phyloP scores from a whole-genome alignment of 768 basidiomycete species.

The Boletus subparvulus region DNA sequence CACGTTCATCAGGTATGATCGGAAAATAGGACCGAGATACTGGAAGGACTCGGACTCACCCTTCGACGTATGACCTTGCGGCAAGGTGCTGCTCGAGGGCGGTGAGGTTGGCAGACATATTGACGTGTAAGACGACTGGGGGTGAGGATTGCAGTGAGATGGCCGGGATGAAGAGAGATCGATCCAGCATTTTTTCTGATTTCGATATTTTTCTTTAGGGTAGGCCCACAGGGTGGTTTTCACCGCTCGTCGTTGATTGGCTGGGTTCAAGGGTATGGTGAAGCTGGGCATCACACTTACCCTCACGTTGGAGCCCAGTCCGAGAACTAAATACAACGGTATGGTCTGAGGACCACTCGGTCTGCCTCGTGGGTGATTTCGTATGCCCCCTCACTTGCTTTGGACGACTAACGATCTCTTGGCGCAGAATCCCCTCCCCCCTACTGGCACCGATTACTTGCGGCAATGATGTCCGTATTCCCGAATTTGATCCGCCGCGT shows the following conservation, averaged over 20 bases:
- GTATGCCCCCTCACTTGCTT: background rate
- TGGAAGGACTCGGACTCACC: conserved; percentile 55
- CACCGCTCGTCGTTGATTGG: conserved; percentile 15
- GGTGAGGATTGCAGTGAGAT: conserved; percentile 13
- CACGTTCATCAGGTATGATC: conserved; percentile 56
- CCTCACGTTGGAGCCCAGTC: background rate
- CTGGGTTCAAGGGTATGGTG: background rate
- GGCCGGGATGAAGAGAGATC: conserved; percentile 32
- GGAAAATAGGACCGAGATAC: conserved; percentile 4
- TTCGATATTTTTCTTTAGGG: conserved; percentile 32
- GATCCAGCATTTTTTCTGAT: conserved; percentile 20
- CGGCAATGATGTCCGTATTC: background rate
- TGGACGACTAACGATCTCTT: background rate
- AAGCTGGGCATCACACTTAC: background rate
- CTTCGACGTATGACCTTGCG: conserved; percentile 86
- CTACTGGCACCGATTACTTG: background rate
- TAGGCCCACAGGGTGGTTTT: conserved; percentile 14
- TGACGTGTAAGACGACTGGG: conserved; percentile 16
- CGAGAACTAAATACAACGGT: background rate
- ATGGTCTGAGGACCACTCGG: background rate
- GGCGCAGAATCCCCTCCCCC: background rate
- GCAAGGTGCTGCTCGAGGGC: conserved; percentile 87
- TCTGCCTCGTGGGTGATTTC: background rate
- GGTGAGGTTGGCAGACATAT: conserved; percentile 65
- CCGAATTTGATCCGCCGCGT: background rate